Evolutionary conservation across 495 filamentous ascomycete species (phyloP), one percentile per base, ranked within the genome.

Genomic region (Lophiostoma macrostomum): DNA sequence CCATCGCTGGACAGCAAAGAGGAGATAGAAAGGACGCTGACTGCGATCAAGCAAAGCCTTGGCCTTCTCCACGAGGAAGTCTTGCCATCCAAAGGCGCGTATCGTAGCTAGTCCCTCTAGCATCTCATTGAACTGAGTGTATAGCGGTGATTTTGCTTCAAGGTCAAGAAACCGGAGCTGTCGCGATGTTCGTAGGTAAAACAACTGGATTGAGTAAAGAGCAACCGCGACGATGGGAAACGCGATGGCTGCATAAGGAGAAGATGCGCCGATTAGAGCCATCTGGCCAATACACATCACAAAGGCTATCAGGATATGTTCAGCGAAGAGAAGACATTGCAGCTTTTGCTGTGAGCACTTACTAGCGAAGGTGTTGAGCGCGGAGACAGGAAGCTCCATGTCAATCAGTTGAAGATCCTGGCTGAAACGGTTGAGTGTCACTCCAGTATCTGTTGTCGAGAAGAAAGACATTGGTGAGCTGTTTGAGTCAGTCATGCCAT

Each of bases 11-110:
- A 77, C 71, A 24, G 71, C 70, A 44, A 74, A 79, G 38, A 84
- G 71, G 18, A 82, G 71, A 54, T 83, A 84, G 59, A 77, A 80
- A 19, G 80, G 80, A 19, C 71, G 65, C 50, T 84, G 80, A 3
- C 78, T 80, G 13, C 68, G 65, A 55, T 89, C 82, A 3, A 90
- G 61, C 3, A 76, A 68, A 4, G 52, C 30, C 8, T 70, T 67
- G 46, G 36, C 47, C 25, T 51, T 60, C 10, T 69, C 60, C 43
- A 76, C 65, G 42, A 76, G 67, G 5, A 69, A 65, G 1, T 64
- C 58, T 49, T 76, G 65, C 75, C 80, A 81, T 14, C 79, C 78
- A 58, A 82, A 82, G 12, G 80, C 77, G 7, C 81, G 71, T 4
- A 85, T 60, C 2, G 79, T 82, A 4, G 62, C 51, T 5, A 74